Evolutionary conservation across 2,329 filamentous ascomycete genomes (phyloP), one percentile per base, ranked within the genome.

Genomic region (Xylaria sp.): DNA sequence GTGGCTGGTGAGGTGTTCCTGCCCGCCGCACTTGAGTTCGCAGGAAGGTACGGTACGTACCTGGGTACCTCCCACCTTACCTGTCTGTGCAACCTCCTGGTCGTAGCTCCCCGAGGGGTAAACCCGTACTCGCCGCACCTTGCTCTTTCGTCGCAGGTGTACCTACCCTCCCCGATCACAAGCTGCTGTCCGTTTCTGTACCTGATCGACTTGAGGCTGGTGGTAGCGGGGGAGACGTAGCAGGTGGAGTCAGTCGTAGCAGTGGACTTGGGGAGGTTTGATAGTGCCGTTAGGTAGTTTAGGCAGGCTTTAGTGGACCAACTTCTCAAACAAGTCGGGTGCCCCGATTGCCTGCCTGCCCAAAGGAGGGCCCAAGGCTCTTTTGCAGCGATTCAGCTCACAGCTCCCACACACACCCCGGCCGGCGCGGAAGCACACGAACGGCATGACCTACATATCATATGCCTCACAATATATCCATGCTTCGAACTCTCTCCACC

Each of bases 1-100:
- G 53, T 59, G 57, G 57, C 57, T 59, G 23, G 52, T 59, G 37
- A n/a, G 23, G 4, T 30, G 23, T 3, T 30, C 23, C 23, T 30
- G 23, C 23, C 23, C 23, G 23, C 23, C 23, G 23, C 23, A 30
- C 23, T 30, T 5, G 23, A 30, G 23, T 30, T 30, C 23, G 23
- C 23, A 30, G 23, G 23, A 30, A 30, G 23, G 23, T 30, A 30
- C 23, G 23, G 23, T 30, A 30, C 23, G 5, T 4, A 30, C 16
- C 16, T 16, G 16, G 3, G 23, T 30, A 30, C 23, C 23, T 30
- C 23, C 23, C 23, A 30, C 23, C 23, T 30, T 30, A 30, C 23
- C 23, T 30, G 23, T 30, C 23, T 3, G 23, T 30, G 23, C 23
- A 30, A 30, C 23, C 23, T 30, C 23, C 1, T 30, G 23, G 23